Percentiles rank a stretch among this genome's conserved stretches.
These are phyloP conservation scores for Aegilops longissima DNA, from an alignment of 176 grass and related monocot genomes.

Conservation along the genomic window DNA sequence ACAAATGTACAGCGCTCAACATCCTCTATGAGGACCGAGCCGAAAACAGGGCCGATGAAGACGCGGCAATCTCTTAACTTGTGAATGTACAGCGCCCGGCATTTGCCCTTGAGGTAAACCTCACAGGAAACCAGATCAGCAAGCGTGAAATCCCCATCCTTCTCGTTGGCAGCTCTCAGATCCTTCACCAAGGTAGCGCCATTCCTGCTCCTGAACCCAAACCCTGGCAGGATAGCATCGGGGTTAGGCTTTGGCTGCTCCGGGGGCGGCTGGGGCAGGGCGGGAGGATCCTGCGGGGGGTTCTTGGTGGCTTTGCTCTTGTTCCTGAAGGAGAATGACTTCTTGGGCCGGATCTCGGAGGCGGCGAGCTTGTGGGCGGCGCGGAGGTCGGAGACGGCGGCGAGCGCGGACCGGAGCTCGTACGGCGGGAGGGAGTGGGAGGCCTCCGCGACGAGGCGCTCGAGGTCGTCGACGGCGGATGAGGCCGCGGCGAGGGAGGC, in stretches of 20 bases:
- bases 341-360: slow-evolving; percentile 55
- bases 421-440: slow-evolving; percentile 8
- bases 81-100: slow-evolving; percentile 68
- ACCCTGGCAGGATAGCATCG: slow-evolving; percentile 35
- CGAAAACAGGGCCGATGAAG: slow-evolving; percentile 66
- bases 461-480: slow-evolving; percentile 54
- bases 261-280: neutral
- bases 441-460: slow-evolving; percentile 24
- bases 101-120: slow-evolving; percentile 71
- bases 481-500: slow-evolving; percentile 29
- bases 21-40: slow-evolving; percentile 83
- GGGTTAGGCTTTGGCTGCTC: slow-evolving; percentile 20
- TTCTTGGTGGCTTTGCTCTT: slow-evolving; percentile 56
- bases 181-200: slow-evolving; percentile 70
- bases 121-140: slow-evolving; percentile 65
- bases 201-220: slow-evolving; percentile 60
- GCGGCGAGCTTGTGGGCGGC: slow-evolving; percentile 47
- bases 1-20: slow-evolving; percentile 60
- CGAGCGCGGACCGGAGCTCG: slow-evolving; percentile 13
- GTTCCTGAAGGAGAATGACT: slow-evolving; percentile 90
- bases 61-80: slow-evolving; percentile 62
- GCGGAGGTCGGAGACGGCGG: slow-evolving; percentile 58
- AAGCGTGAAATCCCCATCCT: slow-evolving; percentile 80
- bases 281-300: slow-evolving; percentile 28
- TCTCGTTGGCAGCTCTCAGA: slow-evolving; percentile 55